These are phyloP conservation scores for Podila epicladia DNA, from an alignment of 192 early-diverging fungal genomes.

Conservation along the genomic window DNA sequence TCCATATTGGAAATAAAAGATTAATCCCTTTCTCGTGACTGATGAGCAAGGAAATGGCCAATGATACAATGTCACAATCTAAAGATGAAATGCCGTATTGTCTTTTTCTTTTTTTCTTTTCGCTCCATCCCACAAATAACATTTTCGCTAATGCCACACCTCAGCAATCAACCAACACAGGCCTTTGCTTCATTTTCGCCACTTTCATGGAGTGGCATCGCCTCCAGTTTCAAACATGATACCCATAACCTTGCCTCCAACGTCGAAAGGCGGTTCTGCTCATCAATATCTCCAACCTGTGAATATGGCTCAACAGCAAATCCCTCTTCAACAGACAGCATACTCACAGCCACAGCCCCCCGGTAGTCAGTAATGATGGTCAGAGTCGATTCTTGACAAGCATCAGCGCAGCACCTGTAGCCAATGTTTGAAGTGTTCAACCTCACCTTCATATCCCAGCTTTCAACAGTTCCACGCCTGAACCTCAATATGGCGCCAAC, in stretches of 20 bases:
- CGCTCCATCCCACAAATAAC: no score
- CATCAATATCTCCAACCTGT: not conserved
- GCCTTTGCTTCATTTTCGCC: slow-evolving; percentile 31
- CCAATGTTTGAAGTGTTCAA: not conserved
- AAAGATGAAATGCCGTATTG: no score
- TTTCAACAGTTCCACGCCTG: slow-evolving; percentile 3
- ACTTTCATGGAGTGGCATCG: slow-evolving; percentile 21
- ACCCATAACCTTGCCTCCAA: not conserved
- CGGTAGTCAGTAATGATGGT: not conserved
- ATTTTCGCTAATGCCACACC: no score
- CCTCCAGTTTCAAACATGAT: not conserved
- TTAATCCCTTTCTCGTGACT: no score
- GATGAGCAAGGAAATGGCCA: no score
- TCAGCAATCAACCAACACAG: not conserved
- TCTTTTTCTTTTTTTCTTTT: no score
- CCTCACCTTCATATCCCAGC: not conserved
- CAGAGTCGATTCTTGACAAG: slow-evolving; percentile 15
- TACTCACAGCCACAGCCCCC: not conserved
- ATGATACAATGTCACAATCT: no score
- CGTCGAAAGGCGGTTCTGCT: not conserved
- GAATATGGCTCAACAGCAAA: not conserved
- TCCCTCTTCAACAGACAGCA: not conserved
- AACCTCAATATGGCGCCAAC: not conserved
- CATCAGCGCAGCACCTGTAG: slow-evolving; percentile 13
- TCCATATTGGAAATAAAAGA: no score